These are phyloP conservation scores for Candida anglica DNA, from an alignment of 805 yeast species.

Conservation along the genomic window DNA sequence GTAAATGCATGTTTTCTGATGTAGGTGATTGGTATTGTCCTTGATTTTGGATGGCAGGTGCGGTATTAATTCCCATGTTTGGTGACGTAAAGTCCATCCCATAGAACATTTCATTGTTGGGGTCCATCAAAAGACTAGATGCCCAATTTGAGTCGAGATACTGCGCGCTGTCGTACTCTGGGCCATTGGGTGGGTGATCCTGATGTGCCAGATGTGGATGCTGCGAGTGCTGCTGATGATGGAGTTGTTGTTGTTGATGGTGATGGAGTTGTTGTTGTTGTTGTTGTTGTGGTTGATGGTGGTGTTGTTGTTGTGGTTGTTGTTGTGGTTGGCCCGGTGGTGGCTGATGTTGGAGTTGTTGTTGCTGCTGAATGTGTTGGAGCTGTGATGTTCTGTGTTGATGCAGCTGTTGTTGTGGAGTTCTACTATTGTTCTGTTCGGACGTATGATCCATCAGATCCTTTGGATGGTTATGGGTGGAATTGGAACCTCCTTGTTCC, in stretches of 20 bases:
- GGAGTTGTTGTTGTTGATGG: conserved; percentile 1
- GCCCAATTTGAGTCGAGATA: conserved; percentile 32
- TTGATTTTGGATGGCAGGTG: too few species aligned
- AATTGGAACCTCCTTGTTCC: neutral
- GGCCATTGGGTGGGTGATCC: neutral
- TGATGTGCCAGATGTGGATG: neutral
- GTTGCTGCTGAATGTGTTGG: too few species aligned
- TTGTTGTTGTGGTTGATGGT: too few species aligned
- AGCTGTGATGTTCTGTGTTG: neutral
- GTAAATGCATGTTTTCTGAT: too few species aligned
- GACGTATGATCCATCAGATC: neutral
- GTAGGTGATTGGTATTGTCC: too few species aligned
- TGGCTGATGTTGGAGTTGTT: neutral
- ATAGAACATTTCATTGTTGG: conserved; percentile 24
- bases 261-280: conserved; percentile 1
- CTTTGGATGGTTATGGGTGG: neutral
- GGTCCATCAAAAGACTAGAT: conserved; percentile 27
- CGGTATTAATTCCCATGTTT: conserved; percentile 12
- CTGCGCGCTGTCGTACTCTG: neutral
- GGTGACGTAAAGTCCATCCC: conserved; percentile 25
- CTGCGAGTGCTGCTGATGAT: neutral
- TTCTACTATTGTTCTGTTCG: neutral
- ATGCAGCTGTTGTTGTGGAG: neutral
- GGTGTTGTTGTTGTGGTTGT: too few species aligned
- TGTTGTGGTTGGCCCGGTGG: too few species aligned